Evolutionary conservation across 768 basidiomycete species (phyloP).

Genomic region (Mrakia hoshinonis): DNA sequence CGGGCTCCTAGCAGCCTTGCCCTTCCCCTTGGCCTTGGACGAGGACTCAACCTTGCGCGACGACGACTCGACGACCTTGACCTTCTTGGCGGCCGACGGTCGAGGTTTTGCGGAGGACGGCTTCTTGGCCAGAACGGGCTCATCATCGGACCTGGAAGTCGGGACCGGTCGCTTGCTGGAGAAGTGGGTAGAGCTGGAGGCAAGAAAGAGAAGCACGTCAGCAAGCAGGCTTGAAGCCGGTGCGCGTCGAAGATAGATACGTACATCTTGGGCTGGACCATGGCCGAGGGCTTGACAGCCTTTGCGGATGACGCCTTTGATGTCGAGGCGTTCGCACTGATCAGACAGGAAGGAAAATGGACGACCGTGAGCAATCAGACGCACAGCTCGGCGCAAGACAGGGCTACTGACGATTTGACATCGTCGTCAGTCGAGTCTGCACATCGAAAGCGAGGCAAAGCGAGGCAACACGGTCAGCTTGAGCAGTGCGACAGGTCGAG

Average conservation of each 20-base stretch:
- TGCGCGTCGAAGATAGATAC: neutral
- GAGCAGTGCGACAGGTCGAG: neutral
- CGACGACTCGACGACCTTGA: neutral
- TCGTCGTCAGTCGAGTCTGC: neutral
- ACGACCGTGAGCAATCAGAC: neutral
- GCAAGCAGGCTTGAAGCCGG: no score
- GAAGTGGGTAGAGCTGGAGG: neutral
- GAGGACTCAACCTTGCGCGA: neutral
- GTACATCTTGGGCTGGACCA: neutral
- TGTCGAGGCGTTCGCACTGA: slow-evolving; percentile 2
- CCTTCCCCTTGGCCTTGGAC: slow-evolving; percentile 20
- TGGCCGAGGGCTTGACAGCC: neutral
- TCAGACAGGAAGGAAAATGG: neutral
- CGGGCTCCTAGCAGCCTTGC: slow-evolving; percentile 17
- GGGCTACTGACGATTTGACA: neutral
- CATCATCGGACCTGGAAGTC: slow-evolving; percentile 25
- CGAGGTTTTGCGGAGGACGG: slow-evolving; percentile 8
- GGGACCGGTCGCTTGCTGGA: neutral
- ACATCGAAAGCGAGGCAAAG: neutral
- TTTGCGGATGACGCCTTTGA: slow-evolving; percentile 30
- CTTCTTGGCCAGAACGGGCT: slow-evolving; percentile 33
- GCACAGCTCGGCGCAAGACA: no score
- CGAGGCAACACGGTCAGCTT: neutral
- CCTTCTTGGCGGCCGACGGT: neutral
- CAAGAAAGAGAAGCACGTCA: no score